A percentile compares a stretch with the other conserved stretches of the same genome.
Conservation (phyloP, 805 yeast genomes). For the Nakazawaea populi region DNA sequence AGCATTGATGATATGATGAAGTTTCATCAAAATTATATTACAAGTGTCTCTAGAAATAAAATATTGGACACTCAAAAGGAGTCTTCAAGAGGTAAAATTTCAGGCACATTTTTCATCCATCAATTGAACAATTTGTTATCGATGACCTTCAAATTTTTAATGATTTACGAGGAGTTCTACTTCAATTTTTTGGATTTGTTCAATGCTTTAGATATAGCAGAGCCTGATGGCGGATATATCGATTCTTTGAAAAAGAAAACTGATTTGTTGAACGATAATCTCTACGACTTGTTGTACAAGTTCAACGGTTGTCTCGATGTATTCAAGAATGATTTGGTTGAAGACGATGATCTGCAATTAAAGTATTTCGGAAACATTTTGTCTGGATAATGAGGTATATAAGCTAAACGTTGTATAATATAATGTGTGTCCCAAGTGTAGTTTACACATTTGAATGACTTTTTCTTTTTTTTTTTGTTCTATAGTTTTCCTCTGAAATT, state of each 20-base stretch:
- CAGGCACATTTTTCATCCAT: constrained; percentile 34
- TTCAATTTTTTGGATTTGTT: constrained; percentile 27
- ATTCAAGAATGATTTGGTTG: constrained; percentile 47
- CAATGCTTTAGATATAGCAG: constrained; percentile 11
- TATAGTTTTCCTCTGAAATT: too few species aligned
- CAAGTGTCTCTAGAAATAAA: constrained; percentile 29
- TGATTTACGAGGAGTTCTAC: constrained; percentile 31
- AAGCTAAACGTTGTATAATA: too few species aligned
- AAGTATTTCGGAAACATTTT: constrained; percentile 36
- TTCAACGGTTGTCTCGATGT: constrained; percentile 36
- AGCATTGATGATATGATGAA: constrained; percentile 45
- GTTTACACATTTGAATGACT: too few species aligned
- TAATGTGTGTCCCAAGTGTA: too few species aligned
- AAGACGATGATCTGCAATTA: constrained; percentile 44
- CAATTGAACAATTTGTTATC: constrained; percentile 33
- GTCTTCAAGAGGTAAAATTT: constrained; percentile 26
- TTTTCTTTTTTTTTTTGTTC: too few species aligned
- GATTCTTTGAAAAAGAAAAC: constrained; percentile 23
- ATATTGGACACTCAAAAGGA: constrained; percentile 23
- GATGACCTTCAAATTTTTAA: constrained; percentile 32
- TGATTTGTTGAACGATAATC: constrained; percentile 31
- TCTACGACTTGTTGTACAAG: constrained; percentile 34
- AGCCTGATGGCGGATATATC: constrained; percentile 18
- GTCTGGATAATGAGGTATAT: constrained; percentile 11
- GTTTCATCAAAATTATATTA: constrained; percentile 27